These are phyloP conservation scores for Cryptomeria japonica DNA, from an alignment of 75 land plant species.

Conservation along the genomic window DNA sequence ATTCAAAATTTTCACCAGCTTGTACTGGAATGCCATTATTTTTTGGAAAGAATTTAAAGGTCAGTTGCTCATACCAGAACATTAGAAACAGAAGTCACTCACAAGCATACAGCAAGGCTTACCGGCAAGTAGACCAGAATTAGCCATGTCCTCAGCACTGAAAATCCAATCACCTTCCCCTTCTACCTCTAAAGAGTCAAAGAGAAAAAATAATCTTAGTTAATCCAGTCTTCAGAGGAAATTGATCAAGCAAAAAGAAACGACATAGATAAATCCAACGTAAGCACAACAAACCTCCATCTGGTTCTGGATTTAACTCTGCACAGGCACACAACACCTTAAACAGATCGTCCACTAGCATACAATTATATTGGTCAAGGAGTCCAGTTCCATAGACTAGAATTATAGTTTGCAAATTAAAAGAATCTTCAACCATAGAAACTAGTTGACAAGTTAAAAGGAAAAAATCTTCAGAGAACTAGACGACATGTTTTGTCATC, in stretches of 20 bases:
- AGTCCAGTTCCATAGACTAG: background rate
- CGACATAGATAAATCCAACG: background rate
- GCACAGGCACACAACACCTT: constrained; percentile 93
- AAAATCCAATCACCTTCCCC: constrained; percentile 94
- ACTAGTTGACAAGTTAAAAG: background rate
- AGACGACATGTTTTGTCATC: background rate
- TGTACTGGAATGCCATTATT: background rate
- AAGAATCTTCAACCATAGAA: constrained; percentile 8
- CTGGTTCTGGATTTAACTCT: constrained; percentile 89
- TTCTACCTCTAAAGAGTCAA: constrained; percentile 45
- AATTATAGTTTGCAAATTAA: background rate
- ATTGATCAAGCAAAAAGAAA: background rate
- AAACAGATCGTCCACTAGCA: constrained; percentile 79
- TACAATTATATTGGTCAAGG: constrained; percentile 12
- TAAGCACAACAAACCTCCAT: constrained; percentile 49
- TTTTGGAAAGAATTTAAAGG: background rate
- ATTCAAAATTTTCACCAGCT: background rate
- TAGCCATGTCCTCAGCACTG: constrained; percentile 56
- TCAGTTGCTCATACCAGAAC: background rate
- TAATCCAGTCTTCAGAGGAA: background rate
- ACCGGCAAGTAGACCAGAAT: constrained; percentile 21
- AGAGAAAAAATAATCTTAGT: background rate
- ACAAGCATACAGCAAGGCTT: background rate
- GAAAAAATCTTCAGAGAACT: background rate
- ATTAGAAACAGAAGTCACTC: background rate